Evolutionary conservation across 345 rosid species (phyloP).

Genomic region (Melaleuca quinquenervia): DNA sequence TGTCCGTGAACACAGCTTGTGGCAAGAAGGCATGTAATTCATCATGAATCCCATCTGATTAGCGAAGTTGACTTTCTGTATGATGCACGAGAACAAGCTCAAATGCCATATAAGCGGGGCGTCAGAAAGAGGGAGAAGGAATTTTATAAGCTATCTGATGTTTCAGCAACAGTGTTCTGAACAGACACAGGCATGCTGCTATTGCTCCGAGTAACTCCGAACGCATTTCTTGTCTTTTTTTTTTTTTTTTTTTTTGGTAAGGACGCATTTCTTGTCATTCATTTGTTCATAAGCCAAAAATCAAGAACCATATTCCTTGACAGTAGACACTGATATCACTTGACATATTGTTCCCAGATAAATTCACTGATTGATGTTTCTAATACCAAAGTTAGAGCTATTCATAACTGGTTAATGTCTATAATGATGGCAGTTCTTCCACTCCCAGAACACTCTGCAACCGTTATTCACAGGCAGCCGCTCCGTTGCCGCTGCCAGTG

Average conservation of each 20-base stretch:
- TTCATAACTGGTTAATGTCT: background rate
- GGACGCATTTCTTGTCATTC: background rate
- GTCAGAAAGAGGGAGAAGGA: background rate
- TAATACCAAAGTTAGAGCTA: background rate
- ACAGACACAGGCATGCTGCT: background rate
- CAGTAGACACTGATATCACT: background rate
- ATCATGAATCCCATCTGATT: background rate
- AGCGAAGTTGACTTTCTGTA: background rate
- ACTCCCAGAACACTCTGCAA: slow-evolving; percentile 71
- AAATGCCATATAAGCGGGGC: background rate
- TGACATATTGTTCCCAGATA: background rate
- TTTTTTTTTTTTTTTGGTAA: too few relatives aligned
- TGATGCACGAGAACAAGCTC: background rate
- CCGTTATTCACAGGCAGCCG: slow-evolving; percentile 62
- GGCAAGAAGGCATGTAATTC: background rate
- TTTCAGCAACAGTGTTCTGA: background rate
- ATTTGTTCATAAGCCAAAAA: background rate
- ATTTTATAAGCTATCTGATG: background rate
- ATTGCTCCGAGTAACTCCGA: background rate
- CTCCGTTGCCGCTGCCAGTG: slow-evolving; percentile 20
- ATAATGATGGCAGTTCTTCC: slow-evolving; percentile 44
- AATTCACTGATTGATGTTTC: background rate
- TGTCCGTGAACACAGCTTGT: background rate
- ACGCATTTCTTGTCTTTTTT: background rate
- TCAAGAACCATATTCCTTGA: background rate